Evolutionary conservation across 805 yeast genomes (phyloP).

Genomic region (Yarrowia keelungensis): DNA sequence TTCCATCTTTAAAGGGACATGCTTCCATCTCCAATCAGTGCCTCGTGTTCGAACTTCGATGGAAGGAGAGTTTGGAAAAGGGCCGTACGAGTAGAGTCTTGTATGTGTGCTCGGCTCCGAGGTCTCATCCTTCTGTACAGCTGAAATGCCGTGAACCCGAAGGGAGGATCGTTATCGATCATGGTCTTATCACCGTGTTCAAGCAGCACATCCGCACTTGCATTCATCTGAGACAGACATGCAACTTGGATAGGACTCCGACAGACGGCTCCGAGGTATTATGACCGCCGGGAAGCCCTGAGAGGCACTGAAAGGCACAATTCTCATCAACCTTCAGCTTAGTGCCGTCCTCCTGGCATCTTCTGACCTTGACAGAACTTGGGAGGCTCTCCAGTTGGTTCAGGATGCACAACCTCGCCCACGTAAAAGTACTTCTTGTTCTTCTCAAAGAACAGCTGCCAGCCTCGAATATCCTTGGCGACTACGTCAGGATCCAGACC

Average conservation of each 20-base stretch:
- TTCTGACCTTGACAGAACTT: constrained; percentile 31
- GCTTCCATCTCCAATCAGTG: neutral
- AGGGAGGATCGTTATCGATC: neutral
- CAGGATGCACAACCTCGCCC: constrained; percentile 55
- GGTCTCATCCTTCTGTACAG: neutral
- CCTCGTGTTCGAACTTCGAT: neutral
- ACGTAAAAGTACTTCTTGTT: constrained; percentile 66
- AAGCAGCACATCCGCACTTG: too few relatives aligned
- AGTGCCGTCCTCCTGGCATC: constrained; percentile 36
- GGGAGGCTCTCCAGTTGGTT: constrained; percentile 29
- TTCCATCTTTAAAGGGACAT: too few relatives aligned
- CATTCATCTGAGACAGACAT: too few relatives aligned
- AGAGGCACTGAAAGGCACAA: too few relatives aligned
- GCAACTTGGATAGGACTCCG: too few relatives aligned
- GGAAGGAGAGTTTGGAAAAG: neutral
- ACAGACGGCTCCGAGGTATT: too few relatives aligned
- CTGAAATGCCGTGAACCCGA: neutral
- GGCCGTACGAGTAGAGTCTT: too few relatives aligned
- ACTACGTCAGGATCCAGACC: constrained; percentile 60
- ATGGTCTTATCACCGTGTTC: too few relatives aligned
- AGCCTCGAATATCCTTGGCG: constrained; percentile 53
- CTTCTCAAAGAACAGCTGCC: constrained; percentile 61
- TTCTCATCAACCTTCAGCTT: neutral
- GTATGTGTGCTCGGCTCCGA: neutral
- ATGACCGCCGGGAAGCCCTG: too few relatives aligned